These are phyloP conservation scores for Durotheca rogersii DNA, from an alignment of 495 filamentous ascomycete species.

Conservation along the genomic window DNA sequence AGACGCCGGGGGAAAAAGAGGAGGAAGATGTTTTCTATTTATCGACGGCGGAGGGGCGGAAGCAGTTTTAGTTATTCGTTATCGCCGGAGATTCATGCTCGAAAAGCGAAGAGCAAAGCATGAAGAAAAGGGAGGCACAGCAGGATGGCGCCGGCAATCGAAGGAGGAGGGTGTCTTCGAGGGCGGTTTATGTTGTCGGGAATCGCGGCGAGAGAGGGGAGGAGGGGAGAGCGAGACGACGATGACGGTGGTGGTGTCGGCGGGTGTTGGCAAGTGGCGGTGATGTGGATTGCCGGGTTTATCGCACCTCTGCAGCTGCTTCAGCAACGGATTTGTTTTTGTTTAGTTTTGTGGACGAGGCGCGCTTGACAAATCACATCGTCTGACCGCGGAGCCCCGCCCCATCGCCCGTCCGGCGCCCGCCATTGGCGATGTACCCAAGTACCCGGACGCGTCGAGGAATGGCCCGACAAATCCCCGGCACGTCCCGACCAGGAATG, in stretches of 20 bases:
- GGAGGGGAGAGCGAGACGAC: background rate
- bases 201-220: background rate
- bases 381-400: constrained; percentile 3
- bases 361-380: constrained; percentile 9
- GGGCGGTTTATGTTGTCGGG: constrained; percentile 1
- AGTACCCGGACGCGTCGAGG: constrained; percentile 8
- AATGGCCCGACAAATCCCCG: constrained; percentile 8
- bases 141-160: too few relatives aligned
- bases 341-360: constrained; percentile 32
- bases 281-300: too few relatives aligned
- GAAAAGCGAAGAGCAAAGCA: constrained; percentile 5
- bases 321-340: constrained; percentile 49
- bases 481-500: too few relatives aligned
- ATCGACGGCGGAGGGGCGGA: too few relatives aligned
- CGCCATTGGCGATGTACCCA: too few relatives aligned
- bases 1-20: background rate
- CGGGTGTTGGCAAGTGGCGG: background rate
- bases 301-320: constrained; percentile 31
- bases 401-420: too few relatives aligned
- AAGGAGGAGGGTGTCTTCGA: constrained; percentile 14
- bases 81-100: too few relatives aligned
- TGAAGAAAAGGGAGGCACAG: too few relatives aligned
- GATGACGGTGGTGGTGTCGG: background rate
- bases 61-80: too few relatives aligned
- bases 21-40: too few relatives aligned